These are phyloP conservation scores for Phaeodactylum tricornutum DNA, from an alignment of 108 stramenopile species.

Conservation along the genomic window DNA sequence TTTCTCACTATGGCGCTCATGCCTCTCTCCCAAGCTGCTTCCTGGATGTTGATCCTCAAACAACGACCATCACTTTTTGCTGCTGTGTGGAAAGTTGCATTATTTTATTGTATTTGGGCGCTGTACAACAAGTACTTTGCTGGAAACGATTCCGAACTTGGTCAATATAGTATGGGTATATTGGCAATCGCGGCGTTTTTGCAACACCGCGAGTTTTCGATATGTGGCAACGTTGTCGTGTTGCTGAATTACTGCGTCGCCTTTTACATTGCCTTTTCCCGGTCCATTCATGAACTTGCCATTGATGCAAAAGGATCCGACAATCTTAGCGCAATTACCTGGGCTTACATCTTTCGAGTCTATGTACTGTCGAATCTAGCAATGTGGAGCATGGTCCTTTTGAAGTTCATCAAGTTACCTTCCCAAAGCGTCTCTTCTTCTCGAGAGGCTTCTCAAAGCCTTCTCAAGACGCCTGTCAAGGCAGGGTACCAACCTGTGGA, in stretches of 20 bases:
- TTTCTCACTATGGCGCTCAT: conserved; percentile 6
- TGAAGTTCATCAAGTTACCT: neutral
- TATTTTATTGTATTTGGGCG: conserved; percentile 14
- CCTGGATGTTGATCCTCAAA: conserved; percentile 4
- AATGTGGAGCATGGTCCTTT: conserved; percentile 5
- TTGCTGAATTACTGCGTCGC: conserved; percentile 10
- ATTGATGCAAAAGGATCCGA: neutral
- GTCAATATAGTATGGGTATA: conserved; percentile 6
- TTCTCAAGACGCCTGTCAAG: no score
- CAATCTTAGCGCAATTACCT: neutral
- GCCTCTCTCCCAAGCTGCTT: conserved; percentile 2
- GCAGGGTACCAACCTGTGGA: no score
- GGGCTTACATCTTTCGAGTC: conserved; percentile 7
- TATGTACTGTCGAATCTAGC: conserved; percentile 5
- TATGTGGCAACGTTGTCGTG: conserved; percentile 5
- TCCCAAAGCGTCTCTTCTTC: no score
- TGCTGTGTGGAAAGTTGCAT: conserved; percentile 11
- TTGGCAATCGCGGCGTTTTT: neutral
- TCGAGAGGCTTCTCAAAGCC: no score
- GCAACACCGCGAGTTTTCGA: neutral
- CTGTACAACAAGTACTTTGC: conserved; percentile 9
- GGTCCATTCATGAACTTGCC: conserved; percentile 3
- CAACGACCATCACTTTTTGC: neutral
- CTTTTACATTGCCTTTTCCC: neutral
- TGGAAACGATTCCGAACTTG: conserved; percentile 3